Evolutionary conservation across 1,284 basidiomycete genomes (phyloP), one percentile per base, ranked within the genome.

Genomic region (Tilletia horrida): DNA sequence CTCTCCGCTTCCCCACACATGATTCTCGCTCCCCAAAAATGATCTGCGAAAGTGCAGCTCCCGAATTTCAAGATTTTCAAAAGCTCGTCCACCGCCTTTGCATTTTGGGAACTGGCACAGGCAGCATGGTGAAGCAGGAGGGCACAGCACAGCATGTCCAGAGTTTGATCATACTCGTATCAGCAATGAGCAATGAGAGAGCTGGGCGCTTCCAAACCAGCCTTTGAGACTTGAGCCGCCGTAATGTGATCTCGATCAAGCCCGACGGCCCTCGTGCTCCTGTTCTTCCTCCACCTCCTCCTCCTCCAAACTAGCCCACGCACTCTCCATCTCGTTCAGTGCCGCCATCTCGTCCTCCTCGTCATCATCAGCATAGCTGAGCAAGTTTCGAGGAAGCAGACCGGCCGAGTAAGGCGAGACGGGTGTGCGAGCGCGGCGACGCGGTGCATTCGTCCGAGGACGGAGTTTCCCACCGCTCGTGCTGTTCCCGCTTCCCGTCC

Each of bases 351-450:
- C 55, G 18, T 59, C 55, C 29, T 59, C 55, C 23, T 67, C 70
- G 50, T 71, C 70, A 29, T 71, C 70, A 29, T 71, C 70, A 6
- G 63, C 45, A 35, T 65, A 65, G n/a, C 50, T 63, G 52, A 71
- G 70, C 40, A 71, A 47, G 23, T 70, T 71, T 40, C 65, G 55
- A 14, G 70, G 70, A 3, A 71, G 62, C 18, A 71, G 63, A 42
- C 70, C 68, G 21, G 65, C 66, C 40, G 65, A 66, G 55, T 70
- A 71, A 29, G 70, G 70, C 6, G 70, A 71, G 55, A 69, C 44
- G 29, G 65, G 67, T 27, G 67, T 50, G 27, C 55, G 55, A 7
- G 55, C 55, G 11, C 55, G 63, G 6, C 44, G 43, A 44, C 48
- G 55, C 14, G 14, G 23, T 6, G 45, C 47, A 40, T 11, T 21